These are phyloP conservation scores for Penicillium macrosclerotiorum DNA, from an alignment of 495 filamentous ascomycete species.

Conservation along the genomic window DNA sequence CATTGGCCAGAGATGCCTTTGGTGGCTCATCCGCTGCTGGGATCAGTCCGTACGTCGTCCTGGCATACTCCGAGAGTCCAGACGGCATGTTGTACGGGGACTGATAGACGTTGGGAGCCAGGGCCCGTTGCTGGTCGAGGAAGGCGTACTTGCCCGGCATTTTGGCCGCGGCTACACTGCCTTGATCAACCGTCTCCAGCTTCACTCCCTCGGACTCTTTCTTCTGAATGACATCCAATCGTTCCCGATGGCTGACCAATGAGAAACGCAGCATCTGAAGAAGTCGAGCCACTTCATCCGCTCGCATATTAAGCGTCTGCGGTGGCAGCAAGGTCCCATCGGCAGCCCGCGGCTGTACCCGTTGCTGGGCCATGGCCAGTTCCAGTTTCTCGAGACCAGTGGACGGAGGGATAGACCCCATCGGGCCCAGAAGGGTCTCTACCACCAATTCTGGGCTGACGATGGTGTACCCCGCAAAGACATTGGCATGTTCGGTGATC, in stretches of 20 bases:
- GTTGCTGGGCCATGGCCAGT: slow-evolving; percentile 49
- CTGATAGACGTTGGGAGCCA: slow-evolving; percentile 44
- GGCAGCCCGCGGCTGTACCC: slow-evolving; percentile 44
- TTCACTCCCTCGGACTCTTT: slow-evolving; percentile 42
- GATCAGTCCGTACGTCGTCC: slow-evolving; percentile 39
- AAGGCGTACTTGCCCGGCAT: slow-evolving; percentile 45
- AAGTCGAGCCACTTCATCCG: slow-evolving; percentile 46
- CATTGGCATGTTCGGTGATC: slow-evolving; percentile 52
- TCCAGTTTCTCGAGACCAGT: slow-evolving; percentile 48
- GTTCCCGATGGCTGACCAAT: slow-evolving; percentile 45
- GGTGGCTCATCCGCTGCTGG: slow-evolving; percentile 38
- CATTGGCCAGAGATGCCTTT: slow-evolving; percentile 43
- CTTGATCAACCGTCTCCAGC: slow-evolving; percentile 33
- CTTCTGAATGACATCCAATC: slow-evolving; percentile 45
- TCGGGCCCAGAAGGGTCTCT: slow-evolving; percentile 46
- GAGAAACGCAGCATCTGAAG: slow-evolving; percentile 51
- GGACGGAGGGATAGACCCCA: slow-evolving; percentile 45
- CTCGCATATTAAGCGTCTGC: slow-evolving; percentile 48
- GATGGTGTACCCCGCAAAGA: slow-evolving; percentile 48
- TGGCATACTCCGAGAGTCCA: slow-evolving; percentile 45
- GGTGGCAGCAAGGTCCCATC: slow-evolving; percentile 43
- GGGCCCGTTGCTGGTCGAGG: slow-evolving; percentile 42
- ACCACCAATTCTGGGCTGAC: slow-evolving; percentile 49
- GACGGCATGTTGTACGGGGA: slow-evolving; percentile 51
- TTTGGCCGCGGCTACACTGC: slow-evolving; percentile 33